Evolutionary conservation across 495 filamentous ascomycete genomes (phyloP), one percentile per base, ranked within the genome.

Genomic region (Podospora comata): DNA sequence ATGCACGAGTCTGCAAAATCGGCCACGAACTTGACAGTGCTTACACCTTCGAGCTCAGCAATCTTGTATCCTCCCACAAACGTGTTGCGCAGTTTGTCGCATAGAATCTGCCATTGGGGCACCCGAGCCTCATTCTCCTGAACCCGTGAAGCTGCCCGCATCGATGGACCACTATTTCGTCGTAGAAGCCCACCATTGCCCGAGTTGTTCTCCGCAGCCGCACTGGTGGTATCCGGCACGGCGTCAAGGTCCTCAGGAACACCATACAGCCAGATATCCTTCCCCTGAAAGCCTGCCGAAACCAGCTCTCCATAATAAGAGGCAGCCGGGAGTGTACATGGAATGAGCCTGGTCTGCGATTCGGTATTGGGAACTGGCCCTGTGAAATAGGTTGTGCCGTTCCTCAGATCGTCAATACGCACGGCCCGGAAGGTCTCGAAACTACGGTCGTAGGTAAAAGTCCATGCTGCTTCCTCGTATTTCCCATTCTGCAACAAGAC

Each of bases 361-460:
- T 72, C 63, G 4, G 78, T 62, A 27, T 77, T 78, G 3, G 83
- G 82, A 55, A 82, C 80, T 0, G 92, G 92, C 5, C 88, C 90
- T n/a, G 88, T 89, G 72, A 95, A 94, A 74, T 93, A 93, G 13
- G 90, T 90, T 54, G 89, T 89, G 15, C 92, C 91, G 68, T 91
- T 91, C 57, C 89, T 86, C 26, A 89, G 75, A 68, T 92, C 90
- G 71, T 90, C 91, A 62, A 89, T 86, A 13, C 88, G 86, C 13
- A 94, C 89, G 16, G 91, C 90, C 64, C 91, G 85, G 72, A 94
- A 95, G 0, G 88, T 91, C 65, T 90, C 88, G 67, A 91, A 89
- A 62, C 88, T 87, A 67, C 86, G 81, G 66, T 96, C 92, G 69
- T 92, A 94, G 11, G 90, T 89, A 67, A 95, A 88, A 0, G 91